Conservation (phyloP, 805 yeast species). For the Candida takata region DNA sequence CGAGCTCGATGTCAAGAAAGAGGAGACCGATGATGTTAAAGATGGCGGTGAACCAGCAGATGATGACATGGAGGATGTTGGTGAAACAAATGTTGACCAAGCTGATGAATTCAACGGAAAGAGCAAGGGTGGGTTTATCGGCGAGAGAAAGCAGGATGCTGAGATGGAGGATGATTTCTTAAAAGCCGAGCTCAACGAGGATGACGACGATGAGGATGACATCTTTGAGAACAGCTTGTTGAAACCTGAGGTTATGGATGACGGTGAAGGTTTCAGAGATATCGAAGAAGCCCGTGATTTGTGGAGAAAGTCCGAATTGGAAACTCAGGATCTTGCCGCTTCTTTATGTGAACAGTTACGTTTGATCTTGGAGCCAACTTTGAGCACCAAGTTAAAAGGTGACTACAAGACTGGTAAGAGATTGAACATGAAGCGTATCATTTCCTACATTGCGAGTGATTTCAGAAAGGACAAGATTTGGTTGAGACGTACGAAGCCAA, state of each 20-base stretch:
- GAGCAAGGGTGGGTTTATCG: conserved; percentile 43
- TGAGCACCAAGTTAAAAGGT: conserved; percentile 91
- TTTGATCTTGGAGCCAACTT: conserved; percentile 88
- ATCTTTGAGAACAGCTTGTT: conserved; percentile 20
- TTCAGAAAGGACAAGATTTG: conserved; percentile 97
- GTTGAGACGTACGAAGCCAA: conserved; percentile 95
- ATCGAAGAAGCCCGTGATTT: conserved; percentile 63
- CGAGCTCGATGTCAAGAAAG: conserved; percentile 26
- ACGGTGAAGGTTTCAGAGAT: conserved; percentile 34
- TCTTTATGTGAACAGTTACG: conserved; percentile 89
- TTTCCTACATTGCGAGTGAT: conserved; percentile 95
- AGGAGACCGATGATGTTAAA: conserved; percentile 27
- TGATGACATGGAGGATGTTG: conserved; percentile 22
- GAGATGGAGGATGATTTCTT: conserved; percentile 29
- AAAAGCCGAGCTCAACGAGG: conserved; percentile 25
- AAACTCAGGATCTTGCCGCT: conserved; percentile 84
- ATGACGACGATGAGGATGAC: conserved; percentile 10
- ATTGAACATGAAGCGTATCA: conserved; percentile 93
- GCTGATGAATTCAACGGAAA: conserved; percentile 45
- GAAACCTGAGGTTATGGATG: conserved; percentile 20
- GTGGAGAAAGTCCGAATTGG: conserved; percentile 78
- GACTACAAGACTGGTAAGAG: conserved; percentile 97
- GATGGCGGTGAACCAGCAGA: conserved; percentile 23
- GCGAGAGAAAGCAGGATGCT: conserved; percentile 32
- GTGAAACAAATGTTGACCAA: conserved; percentile 25